These are phyloP conservation scores for Ceratobasidium sp. DNA, from an alignment of 1,284 basidiomycete species.

Conservation along the genomic window DNA sequence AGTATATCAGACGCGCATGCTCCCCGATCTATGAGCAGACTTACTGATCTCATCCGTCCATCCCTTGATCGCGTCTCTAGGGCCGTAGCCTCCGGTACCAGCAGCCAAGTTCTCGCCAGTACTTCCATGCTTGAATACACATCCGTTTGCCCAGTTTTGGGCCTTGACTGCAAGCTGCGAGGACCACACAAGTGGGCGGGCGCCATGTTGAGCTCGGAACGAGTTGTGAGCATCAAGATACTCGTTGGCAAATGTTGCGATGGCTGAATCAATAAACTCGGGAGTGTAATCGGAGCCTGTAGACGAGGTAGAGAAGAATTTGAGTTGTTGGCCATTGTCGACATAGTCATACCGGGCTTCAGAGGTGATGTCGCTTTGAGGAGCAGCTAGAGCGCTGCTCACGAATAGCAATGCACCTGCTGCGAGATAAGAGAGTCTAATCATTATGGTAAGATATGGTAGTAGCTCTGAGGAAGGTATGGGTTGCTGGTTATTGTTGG, in stretches of 20 bases:
- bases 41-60: conserved; percentile 69
- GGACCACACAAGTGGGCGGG: conserved; percentile 63
- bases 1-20: background rate
- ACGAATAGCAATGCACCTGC: background rate
- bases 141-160: conserved; percentile 68
- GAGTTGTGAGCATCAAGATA: conserved; percentile 67
- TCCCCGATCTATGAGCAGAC: conserved; percentile 43
- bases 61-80: conserved; percentile 57
- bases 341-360: conserved; percentile 16
- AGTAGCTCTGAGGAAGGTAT: background rate
- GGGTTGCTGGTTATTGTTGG: too few relatives aligned
- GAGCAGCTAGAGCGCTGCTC: background rate
- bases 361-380: background rate
- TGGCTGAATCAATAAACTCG: conserved; percentile 13
- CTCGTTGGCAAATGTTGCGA: conserved; percentile 27
- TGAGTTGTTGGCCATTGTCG: background rate
- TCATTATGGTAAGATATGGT: background rate
- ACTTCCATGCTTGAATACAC: conserved; percentile 65
- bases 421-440: background rate
- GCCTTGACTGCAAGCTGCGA: conserved; percentile 61
- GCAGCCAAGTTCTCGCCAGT: conserved; percentile 74
- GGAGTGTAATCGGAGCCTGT: background rate
- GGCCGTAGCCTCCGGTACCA: conserved; percentile 63
- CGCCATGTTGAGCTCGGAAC: conserved; percentile 65
- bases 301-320: background rate